Percentiles rank a stretch among this genome's conserved stretches.
Conservation (phyloP, 345 rosid species). For the Brassica incana region DNA sequence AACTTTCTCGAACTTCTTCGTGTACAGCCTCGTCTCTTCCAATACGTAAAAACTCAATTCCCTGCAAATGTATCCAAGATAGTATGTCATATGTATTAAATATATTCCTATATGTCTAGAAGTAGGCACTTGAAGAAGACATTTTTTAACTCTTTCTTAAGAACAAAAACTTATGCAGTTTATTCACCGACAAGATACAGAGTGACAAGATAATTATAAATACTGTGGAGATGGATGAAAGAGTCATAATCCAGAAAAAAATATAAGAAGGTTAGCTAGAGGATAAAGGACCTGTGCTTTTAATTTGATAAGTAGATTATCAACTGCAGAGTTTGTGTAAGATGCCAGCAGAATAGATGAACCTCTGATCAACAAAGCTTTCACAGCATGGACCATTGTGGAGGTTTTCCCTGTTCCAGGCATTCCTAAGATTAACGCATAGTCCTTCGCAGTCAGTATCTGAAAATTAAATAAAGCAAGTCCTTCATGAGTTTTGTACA, state of each 20-base stretch:
- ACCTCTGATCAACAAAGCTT: constrained; percentile 91
- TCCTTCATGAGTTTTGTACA: too few relatives aligned
- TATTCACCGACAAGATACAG: background rate
- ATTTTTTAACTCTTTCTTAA: background rate
- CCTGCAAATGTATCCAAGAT: constrained; percentile 44
- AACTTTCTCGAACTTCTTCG: constrained; percentile 68
- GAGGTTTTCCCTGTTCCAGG: constrained; percentile 99
- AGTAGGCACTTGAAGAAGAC: constrained; percentile 6
- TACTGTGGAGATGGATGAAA: constrained; percentile 1
- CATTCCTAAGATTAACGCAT: constrained; percentile 94
- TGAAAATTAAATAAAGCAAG: constrained; percentile 42
- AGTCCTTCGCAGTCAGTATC: constrained; percentile 94
- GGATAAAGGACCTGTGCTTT: constrained; percentile 80
- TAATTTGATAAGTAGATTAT: constrained; percentile 91
- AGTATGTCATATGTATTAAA: background rate
- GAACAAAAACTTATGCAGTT: background rate
- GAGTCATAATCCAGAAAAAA: constrained; percentile 14
- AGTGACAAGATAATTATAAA: background rate
- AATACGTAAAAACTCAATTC: constrained; percentile 82
- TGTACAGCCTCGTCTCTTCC: constrained; percentile 91
- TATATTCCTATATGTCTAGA: constrained; percentile 7
- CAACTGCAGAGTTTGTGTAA: constrained; percentile 98
- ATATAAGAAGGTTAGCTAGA: constrained; percentile 9
- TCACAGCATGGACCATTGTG: constrained; percentile 95
- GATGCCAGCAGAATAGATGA: constrained; percentile 94